Evolutionary conservation across 345 rosid species (phyloP).

Genomic region (Aquilaria sinensis): DNA sequence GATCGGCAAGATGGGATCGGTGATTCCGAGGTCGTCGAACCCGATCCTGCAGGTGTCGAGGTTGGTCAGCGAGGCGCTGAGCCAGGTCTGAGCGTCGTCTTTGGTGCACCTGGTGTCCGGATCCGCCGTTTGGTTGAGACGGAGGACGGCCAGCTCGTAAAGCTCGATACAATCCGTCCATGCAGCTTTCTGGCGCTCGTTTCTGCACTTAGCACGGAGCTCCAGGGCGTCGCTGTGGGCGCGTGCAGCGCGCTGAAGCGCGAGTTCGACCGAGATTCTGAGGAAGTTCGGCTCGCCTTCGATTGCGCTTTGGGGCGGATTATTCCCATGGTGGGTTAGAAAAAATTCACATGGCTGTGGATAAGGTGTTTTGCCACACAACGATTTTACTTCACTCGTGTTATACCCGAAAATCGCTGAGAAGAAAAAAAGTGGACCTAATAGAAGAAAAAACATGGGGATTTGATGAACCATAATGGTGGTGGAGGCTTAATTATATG

Average conservation of each 20-base stretch:
- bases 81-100: constrained; percentile 80
- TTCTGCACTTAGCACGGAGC: constrained; percentile 50
- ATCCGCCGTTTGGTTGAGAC: constrained; percentile 51
- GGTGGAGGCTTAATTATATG: neutral
- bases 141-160: constrained; percentile 37
- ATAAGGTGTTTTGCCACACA: constrained; percentile 66
- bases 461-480: constrained; percentile 36
- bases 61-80: constrained; percentile 85
- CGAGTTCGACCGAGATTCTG: constrained; percentile 38
- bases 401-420: constrained; percentile 22
- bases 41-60: constrained; percentile 74
- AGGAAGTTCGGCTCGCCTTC: constrained; percentile 36
- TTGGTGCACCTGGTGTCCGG: constrained; percentile 41
- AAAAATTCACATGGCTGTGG: constrained; percentile 65
- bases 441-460: constrained; percentile 12
- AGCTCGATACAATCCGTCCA: constrained; percentile 64
- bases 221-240: constrained; percentile 34
- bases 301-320: constrained; percentile 20
- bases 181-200: constrained; percentile 51
- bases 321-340: constrained; percentile 18
- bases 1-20: constrained; percentile 45
- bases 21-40: constrained; percentile 62
- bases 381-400: constrained; percentile 24
- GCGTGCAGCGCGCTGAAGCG: constrained; percentile 42
- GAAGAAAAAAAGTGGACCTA: constrained; percentile 25